These are phyloP conservation scores for Nyctanthes arbortristis DNA, from an alignment of 257 asterid genomes.

Conservation along the genomic window DNA sequence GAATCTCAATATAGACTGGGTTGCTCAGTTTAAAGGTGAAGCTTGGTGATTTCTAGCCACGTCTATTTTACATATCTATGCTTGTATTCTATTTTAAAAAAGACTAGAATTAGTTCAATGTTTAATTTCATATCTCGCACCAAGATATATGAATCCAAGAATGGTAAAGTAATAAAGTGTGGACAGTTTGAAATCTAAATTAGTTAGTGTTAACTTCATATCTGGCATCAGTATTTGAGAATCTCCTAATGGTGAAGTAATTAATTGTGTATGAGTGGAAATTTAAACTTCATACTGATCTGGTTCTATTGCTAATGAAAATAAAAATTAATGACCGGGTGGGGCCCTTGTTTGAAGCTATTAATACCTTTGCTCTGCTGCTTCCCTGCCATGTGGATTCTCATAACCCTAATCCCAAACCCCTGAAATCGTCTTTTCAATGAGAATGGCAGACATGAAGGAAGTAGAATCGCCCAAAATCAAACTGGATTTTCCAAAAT, in stretches of 20 bases:
- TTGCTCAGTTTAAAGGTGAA: too few species aligned
- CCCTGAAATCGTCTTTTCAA: background rate
- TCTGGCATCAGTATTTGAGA: background rate
- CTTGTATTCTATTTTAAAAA: too few species aligned
- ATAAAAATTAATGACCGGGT: background rate
- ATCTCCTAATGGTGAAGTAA: background rate
- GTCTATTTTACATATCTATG: too few species aligned
- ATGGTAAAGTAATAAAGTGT: too few species aligned
- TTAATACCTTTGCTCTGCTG: background rate
- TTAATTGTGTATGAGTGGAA: background rate
- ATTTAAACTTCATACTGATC: too few species aligned
- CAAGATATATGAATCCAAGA: background rate
- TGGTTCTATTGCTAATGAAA: background rate
- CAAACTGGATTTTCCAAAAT: conserved; percentile 10
- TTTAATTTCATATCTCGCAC: background rate
- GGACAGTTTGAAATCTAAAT: too few species aligned
- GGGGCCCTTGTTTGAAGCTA: background rate
- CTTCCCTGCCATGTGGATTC: background rate
- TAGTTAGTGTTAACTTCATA: background rate
- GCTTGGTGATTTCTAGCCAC: too few species aligned
- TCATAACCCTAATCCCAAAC: conserved; percentile 41
- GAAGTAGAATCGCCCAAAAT: conserved; percentile 34
- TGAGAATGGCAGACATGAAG: conserved; percentile 42
- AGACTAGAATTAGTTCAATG: background rate
- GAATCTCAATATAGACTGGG: too few species aligned